Evolutionary conservation across 768 basidiomycete species (phyloP).

Genomic region (Cubamyces sp.): DNA sequence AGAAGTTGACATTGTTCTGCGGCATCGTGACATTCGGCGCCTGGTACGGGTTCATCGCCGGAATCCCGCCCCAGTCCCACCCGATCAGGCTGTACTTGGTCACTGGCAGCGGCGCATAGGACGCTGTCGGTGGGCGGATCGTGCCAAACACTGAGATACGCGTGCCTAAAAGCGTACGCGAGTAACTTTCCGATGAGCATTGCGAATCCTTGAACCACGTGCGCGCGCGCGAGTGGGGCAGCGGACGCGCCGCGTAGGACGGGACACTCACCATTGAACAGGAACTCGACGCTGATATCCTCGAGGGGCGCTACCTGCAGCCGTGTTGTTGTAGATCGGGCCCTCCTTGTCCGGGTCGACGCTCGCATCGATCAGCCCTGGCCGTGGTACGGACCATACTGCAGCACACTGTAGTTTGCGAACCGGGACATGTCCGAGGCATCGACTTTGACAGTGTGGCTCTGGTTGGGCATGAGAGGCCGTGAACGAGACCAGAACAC

Average conservation of each 20-base stretch:
- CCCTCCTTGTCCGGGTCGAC: background rate
- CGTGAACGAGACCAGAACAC: too few species aligned
- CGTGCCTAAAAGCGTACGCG: background rate
- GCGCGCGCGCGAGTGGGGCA: too few species aligned
- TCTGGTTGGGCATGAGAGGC: too few species aligned
- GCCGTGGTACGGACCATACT: background rate
- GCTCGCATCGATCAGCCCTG: background rate
- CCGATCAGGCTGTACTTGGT: slow-evolving; percentile 2
- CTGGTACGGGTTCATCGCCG: background rate
- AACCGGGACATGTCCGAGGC: too few species aligned
- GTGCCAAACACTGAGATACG: slow-evolving; percentile 2
- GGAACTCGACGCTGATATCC: slow-evolving; percentile 2
- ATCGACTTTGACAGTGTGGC: too few species aligned
- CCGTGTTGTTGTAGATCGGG: background rate
- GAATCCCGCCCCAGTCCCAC: slow-evolving; percentile 1
- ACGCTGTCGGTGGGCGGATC: background rate
- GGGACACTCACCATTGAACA: background rate
- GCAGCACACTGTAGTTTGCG: background rate
- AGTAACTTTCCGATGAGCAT: too few species aligned
- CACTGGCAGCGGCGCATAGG: background rate
- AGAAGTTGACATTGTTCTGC: slow-evolving; percentile 10
- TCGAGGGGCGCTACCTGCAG: background rate
- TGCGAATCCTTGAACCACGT: too few species aligned
- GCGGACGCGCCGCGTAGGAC: too few species aligned
- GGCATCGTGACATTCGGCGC: slow-evolving; percentile 1